These are phyloP conservation scores for Rhodotorula sp. DNA, from an alignment of 1,284 basidiomycete species.

Conservation along the genomic window DNA sequence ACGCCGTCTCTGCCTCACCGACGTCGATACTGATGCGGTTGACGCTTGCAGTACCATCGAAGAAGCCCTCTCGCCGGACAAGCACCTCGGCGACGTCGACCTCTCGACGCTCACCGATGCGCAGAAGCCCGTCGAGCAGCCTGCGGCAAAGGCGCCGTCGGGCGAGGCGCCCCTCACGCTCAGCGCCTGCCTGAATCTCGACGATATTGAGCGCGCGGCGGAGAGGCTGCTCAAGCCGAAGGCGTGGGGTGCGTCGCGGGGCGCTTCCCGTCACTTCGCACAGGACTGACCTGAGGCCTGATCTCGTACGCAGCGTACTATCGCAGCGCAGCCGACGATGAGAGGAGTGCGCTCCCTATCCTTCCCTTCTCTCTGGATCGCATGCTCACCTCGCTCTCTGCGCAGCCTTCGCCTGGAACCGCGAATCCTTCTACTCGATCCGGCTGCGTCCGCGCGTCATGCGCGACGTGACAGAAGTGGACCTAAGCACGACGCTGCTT, in stretches of 20 bases:
- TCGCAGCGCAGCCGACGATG: slow-evolving; percentile 77
- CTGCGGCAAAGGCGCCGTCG: background rate
- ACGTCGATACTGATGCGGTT: background rate
- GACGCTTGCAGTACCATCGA: slow-evolving; percentile 36
- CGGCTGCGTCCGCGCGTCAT: slow-evolving; percentile 81
- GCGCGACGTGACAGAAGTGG: slow-evolving; percentile 68
- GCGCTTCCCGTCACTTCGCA: background rate
- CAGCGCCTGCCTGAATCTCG: slow-evolving; percentile 40
- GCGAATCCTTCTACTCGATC: slow-evolving; percentile 49
- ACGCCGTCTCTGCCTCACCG: background rate
- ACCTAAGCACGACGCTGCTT: slow-evolving; percentile 75
- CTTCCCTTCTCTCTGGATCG: too few relatives aligned
- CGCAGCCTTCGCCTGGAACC: slow-evolving; percentile 23
- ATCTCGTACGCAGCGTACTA: slow-evolving; percentile 64
- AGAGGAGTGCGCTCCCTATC: slow-evolving; percentile 62
- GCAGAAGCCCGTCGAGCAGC: slow-evolving; percentile 16
- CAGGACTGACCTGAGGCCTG: background rate
- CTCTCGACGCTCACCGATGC: slow-evolving; percentile 22
- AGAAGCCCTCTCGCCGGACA: slow-evolving; percentile 34
- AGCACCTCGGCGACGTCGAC: slow-evolving; percentile 43
- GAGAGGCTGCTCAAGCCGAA: slow-evolving; percentile 34
- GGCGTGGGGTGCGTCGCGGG: slow-evolving; percentile 34
- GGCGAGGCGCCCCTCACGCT: slow-evolving; percentile 5
- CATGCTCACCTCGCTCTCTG: background rate
- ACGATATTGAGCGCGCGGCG: slow-evolving; percentile 41